A percentile compares a stretch with the other conserved stretches of the same genome.
Evolutionary conservation across 2,329 filamentous ascomycete species (phyloP).

Genomic region (Paecilomyces sp.): DNA sequence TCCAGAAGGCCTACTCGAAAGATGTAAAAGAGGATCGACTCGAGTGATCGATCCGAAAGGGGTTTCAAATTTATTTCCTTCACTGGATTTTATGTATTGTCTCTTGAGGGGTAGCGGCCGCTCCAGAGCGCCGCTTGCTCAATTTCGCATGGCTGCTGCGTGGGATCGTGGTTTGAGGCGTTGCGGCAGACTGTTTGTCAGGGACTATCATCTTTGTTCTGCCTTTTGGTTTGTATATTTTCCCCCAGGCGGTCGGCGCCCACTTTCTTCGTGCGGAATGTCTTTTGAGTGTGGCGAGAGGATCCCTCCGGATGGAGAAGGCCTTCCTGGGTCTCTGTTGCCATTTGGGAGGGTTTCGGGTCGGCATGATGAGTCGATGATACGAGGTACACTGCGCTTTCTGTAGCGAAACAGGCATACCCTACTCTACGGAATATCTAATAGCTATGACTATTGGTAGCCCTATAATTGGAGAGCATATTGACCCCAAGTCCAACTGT

Average conservation of each 20-base stretch:
- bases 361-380: not conserved
- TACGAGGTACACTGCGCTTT: not conserved
- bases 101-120: slow-evolving; percentile 1
- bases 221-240: not conserved
- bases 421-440: not conserved
- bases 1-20: slow-evolving; percentile 37
- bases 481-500: not conserved
- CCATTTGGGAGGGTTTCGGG: not conserved
- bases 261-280: not conserved
- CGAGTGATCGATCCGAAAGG: slow-evolving; percentile 12
- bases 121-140: not conserved
- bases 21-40: slow-evolving; percentile 34
- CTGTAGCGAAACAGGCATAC: not conserved
- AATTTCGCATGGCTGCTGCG: slow-evolving; percentile 14
- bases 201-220: not conserved
- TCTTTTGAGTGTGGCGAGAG: not conserved
- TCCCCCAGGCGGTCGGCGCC: not conserved
- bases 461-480: not conserved
- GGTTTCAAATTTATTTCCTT: slow-evolving; percentile 5
- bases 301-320: not conserved
- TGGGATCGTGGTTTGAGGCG: slow-evolving; percentile 19
- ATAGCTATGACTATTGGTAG: not conserved
- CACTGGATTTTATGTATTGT: slow-evolving; percentile 3
- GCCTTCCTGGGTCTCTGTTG: not conserved
- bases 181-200: slow-evolving; percentile 10